Base-by-base conservation (phyloP, 164 flowering plant genomes). In the Macadamia integrifolia region DNA sequence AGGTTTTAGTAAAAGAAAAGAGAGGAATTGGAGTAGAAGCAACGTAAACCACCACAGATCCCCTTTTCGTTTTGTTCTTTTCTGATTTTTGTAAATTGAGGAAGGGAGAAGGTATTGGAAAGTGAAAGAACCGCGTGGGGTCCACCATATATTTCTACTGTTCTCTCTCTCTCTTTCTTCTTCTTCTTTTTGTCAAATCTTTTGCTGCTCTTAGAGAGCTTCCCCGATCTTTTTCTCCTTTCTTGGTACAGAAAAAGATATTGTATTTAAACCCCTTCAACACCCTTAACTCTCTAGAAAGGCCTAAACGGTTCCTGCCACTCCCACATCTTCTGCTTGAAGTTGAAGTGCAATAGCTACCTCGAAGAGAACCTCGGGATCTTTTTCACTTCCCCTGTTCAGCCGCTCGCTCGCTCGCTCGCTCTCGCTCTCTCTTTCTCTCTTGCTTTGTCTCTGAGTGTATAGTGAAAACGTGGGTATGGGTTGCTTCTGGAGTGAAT, bases 21-120 rank as follows among this genome's bases (percentile, higher is more conserved):
- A 18, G 14, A 6, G 42, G 42, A 12, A 28, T 58, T 43, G 55
- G 69, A 67, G 69, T 58, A 60, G 56, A 67, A 58, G 69, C 62
- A 58, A 67, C 56, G 63, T 44, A 66, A 66, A 32, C 18, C 57
- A 14, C 3, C 32, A 66, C n/a, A 60, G 40, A 2, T 5, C 40
- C 40, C 40, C 40, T 35, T 35, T 35, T 35, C 40, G 40, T 35
- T 35, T 35, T 35, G 40, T 5, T 35, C 40, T 35, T 5, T 35
- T 35, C 5, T 35, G 40, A 5, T 35, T 35, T 35, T 35, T 35
- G 5, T 35, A 5, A 35, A 5, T 17, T 46, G 53, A 31, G n/a
- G 42, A 28, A 42, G 58, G 9, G 1, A 46, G 50, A 46, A 46
- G 40, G 7, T 4, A 46, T 3, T 3, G 40, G 50, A 46, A 8